Base-by-base conservation (phyloP, 1,284 basidiomycete species). In the Apiotrichum veenhuisii region DNA sequence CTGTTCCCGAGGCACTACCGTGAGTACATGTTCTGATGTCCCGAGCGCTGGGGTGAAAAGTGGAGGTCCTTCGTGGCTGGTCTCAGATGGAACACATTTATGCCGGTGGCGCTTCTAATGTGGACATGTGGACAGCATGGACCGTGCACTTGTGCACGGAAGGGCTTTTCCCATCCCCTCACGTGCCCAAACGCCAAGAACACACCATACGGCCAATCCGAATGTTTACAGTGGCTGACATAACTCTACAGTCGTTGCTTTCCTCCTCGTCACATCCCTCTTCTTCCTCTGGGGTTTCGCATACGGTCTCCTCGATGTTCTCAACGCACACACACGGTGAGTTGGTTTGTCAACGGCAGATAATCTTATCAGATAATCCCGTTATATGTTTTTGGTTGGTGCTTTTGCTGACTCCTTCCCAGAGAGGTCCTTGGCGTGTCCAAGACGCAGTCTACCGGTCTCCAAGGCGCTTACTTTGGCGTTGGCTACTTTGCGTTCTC, bases 401-500 rank as follows among this genome's bases (percentile, higher is more conserved):
- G 51, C 30, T 30, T 5, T 30, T 5, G 30, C 30, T 30, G 12
- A 41, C n/a, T 1, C 82, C 91, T 27, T 22, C n/a, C n/a, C 36
- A 37, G 36, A n/a, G 59, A 84, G 53, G 86, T 91, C 33, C 83
- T 87, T 52, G 78, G 80, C 22, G 90, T 96, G 71, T 82, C 82
- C 44, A 88, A 87, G 66, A 82, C 87, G 20, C 84, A 91, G 72
- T 90, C 87, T 45, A 90, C 91, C 1, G 83, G 89, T 58, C 81
- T 94, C 33, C 91, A 94, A 70, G 82, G 89, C 10, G 88, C 88
- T 5, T 93, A 92, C 76, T 93, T 92, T 64, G 60, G 54, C 57
- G 62, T 57, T 43, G 87, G 87, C 73, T 85, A 86, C 72, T 82
- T 88, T 61, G 81, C 59, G 50, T 76, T 57, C 68, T 77, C 74